A percentile compares a stretch with the other conserved stretches of the same genome.
These are phyloP conservation scores for Nicotiana undulata DNA, from an alignment of 257 asterid species.

Conservation along the genomic window DNA sequence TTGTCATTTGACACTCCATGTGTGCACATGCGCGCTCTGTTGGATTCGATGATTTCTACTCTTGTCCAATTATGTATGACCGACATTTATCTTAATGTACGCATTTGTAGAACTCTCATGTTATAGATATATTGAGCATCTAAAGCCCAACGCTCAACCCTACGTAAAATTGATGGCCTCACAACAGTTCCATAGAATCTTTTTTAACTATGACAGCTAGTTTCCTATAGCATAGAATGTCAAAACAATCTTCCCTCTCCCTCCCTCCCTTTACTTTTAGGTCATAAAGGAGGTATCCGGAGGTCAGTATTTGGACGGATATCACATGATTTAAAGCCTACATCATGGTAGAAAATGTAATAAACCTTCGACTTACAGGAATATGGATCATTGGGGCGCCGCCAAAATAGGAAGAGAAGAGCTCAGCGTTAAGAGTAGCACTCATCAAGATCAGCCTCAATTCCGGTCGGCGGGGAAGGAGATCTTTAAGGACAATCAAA, in stretches of 20 bases:
- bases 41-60: background rate
- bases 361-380: constrained; percentile 51
- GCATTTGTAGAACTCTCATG: background rate
- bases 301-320: background rate
- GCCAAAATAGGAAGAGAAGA: constrained; percentile 77
- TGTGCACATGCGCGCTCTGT: background rate
- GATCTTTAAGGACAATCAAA: constrained; percentile 83
- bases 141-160: background rate
- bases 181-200: background rate
- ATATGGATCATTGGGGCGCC: constrained; percentile 83
- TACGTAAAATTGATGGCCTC: background rate
- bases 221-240: background rate
- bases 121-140: background rate
- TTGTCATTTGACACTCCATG: background rate
- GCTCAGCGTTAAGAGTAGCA: constrained; percentile 89
- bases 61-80: background rate
- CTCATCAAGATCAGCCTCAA: constrained; percentile 83
- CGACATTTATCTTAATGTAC: background rate
- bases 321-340: background rate
- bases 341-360: background rate
- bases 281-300: background rate
- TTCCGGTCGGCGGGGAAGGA: constrained; percentile 84
- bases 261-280: background rate
- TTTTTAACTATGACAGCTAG: background rate
- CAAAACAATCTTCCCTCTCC: background rate